Evolutionary conservation across 495 filamentous ascomycete genomes (phyloP).

Genomic region (Glonium stellatum): DNA sequence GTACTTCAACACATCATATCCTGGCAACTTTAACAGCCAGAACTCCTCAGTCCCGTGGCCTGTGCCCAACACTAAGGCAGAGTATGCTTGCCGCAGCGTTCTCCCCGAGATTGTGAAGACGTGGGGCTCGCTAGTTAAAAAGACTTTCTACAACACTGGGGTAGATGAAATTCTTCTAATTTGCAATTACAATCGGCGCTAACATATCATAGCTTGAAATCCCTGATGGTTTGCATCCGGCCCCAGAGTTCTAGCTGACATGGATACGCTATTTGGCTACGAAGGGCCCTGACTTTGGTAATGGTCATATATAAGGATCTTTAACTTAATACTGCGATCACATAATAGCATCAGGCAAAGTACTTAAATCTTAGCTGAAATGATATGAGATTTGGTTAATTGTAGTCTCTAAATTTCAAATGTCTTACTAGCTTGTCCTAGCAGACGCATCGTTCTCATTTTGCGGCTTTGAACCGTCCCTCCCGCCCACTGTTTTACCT

Average conservation of each 20-base stretch:
- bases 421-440: no score
- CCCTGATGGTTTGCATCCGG: constrained; percentile 33
- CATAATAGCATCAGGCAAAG: no score
- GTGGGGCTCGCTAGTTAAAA: constrained; percentile 19
- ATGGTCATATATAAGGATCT: no score
- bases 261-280: no score
- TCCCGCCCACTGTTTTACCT: constrained; percentile 5
- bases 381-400: no score
- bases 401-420: no score
- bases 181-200: no score
- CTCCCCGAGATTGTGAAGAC: constrained; percentile 19
- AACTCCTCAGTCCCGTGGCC: constrained; percentile 29
- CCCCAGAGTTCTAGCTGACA: constrained; percentile 9
- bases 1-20: constrained; percentile 31
- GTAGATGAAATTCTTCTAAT: not conserved
- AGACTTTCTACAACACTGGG: constrained; percentile 26
- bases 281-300: no score
- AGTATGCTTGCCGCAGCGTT: constrained; percentile 24
- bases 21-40: constrained; percentile 31
- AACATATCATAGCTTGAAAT: constrained; percentile 16
- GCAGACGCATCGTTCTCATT: not conserved
- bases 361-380: no score
- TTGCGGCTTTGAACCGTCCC: not conserved
- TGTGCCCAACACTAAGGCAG: constrained; percentile 27
- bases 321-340: no score